Conservation (phyloP, 192 early-diverging fungal species). For the Coemansia sp. region DNA sequence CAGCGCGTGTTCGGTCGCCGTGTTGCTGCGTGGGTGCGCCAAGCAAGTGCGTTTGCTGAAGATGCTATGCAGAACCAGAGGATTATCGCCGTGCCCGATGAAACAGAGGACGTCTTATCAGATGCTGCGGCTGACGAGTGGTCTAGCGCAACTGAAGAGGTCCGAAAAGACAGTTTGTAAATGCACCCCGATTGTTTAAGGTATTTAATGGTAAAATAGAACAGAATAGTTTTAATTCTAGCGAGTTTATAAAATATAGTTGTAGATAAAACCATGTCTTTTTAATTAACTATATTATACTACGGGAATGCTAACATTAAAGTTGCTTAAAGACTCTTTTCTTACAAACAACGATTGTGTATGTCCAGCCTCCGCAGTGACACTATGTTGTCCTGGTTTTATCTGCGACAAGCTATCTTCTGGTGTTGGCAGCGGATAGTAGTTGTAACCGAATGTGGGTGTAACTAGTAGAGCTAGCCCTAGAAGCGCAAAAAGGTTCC, state of each 20-base stretch:
- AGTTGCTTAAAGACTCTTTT: slow-evolving; percentile 17
- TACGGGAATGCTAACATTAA: slow-evolving; percentile 42
- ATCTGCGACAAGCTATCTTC: neutral
- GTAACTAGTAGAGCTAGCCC: too few species aligned
- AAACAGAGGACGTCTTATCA: neutral
- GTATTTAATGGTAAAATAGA: neutral
- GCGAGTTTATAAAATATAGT: neutral
- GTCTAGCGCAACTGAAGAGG: neutral
- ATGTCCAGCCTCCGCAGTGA: neutral
- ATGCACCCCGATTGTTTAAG: too few species aligned
- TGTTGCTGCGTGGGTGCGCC: slow-evolving; percentile 8
- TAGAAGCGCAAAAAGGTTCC: too few species aligned
- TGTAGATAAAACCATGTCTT: too few species aligned
- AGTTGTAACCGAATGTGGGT: slow-evolving; percentile 8
- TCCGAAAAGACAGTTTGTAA: neutral
- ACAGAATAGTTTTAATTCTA: neutral
- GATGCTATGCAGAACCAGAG: neutral
- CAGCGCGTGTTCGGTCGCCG: slow-evolving; percentile 16
- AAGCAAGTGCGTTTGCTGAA: neutral
- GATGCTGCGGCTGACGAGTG: neutral
- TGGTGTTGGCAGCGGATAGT: slow-evolving; percentile 32
- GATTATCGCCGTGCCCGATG: neutral
- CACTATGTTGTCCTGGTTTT: neutral
- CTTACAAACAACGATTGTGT: slow-evolving; percentile 4
- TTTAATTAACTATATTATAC: neutral